Evolutionary conservation across 306 rosid genomes (phyloP).

Genomic region (Sechiopsis laciniata): DNA sequence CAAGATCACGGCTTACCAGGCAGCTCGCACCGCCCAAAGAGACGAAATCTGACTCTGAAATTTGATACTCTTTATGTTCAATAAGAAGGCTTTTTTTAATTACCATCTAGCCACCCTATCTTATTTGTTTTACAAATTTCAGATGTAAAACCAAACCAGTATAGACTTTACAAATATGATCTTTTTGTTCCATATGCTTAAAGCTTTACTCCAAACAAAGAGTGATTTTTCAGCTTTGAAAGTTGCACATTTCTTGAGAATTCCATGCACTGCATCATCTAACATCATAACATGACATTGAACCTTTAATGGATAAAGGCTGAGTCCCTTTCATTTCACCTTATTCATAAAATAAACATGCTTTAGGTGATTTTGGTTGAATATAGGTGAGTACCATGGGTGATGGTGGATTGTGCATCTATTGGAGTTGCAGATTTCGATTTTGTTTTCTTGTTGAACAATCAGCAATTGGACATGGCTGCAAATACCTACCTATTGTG

Average conservation of each 20-base stretch:
- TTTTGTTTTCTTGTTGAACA: neutral
- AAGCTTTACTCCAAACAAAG: neutral
- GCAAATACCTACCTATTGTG: neutral
- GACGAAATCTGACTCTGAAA: conserved; percentile 43
- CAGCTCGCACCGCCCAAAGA: conserved; percentile 80
- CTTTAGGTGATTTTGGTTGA: conserved; percentile 20
- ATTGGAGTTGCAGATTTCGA: neutral
- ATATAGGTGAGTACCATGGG: conserved; percentile 11
- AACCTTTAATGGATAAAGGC: conserved; percentile 7
- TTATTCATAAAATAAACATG: neutral
- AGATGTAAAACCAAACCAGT: conserved; percentile 12
- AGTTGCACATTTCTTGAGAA: neutral
- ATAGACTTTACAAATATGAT: neutral
- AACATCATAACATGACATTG: conserved; percentile 6
- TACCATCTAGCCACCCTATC: neutral
- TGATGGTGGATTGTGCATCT: conserved; percentile 20
- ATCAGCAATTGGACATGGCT: conserved; percentile 9
- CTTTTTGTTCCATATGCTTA: neutral
- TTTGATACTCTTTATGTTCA: conserved; percentile 27
- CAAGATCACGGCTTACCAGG: conserved; percentile 60
- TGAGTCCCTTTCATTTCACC: conserved; percentile 9
- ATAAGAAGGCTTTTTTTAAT: neutral
- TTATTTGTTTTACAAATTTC: neutral
- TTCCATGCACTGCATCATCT: neutral
- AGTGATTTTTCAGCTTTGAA: neutral